These are phyloP conservation scores for Ceriops decandra DNA, from an alignment of 345 rosid species.

Conservation along the genomic window DNA sequence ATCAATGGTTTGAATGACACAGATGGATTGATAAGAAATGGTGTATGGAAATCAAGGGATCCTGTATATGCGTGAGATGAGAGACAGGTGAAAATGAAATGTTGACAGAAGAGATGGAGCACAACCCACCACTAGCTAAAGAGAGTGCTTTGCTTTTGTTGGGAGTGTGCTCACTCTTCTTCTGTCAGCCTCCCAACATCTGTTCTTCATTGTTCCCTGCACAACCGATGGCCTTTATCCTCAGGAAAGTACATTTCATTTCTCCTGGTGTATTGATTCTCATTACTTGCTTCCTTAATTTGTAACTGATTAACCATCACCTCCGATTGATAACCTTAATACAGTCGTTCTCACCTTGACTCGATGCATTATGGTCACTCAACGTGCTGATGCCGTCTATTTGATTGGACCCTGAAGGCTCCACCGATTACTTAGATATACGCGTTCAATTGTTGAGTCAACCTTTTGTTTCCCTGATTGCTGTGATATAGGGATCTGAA, in stretches of 20 bases:
- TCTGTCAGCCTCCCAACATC: slow-evolving; percentile 51
- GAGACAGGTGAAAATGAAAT: neutral
- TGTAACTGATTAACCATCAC: no score
- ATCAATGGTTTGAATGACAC: no score
- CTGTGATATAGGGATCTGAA: no score
- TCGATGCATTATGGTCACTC: no score
- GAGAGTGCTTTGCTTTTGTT: slow-evolving; percentile 50
- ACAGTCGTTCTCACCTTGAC: no score
- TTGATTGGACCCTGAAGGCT: no score
- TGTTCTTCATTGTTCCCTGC: neutral
- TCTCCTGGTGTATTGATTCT: neutral
- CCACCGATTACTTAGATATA: no score
- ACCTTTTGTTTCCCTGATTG: no score
- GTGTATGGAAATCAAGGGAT: neutral
- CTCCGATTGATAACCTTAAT: no score
- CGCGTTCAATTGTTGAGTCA: no score
- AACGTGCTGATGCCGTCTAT: no score
- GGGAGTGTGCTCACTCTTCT: slow-evolving; percentile 90
- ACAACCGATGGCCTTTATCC: neutral
- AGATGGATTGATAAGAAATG: no score
- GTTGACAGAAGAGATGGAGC: slow-evolving; percentile 99
- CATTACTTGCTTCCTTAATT: neutral
- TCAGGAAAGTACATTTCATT: neutral
- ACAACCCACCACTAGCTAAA: slow-evolving; percentile 59
- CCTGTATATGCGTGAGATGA: neutral